phyloP scores from a whole-genome alignment of 257 asterid genomes.

The Primulina tabacum region DNA sequence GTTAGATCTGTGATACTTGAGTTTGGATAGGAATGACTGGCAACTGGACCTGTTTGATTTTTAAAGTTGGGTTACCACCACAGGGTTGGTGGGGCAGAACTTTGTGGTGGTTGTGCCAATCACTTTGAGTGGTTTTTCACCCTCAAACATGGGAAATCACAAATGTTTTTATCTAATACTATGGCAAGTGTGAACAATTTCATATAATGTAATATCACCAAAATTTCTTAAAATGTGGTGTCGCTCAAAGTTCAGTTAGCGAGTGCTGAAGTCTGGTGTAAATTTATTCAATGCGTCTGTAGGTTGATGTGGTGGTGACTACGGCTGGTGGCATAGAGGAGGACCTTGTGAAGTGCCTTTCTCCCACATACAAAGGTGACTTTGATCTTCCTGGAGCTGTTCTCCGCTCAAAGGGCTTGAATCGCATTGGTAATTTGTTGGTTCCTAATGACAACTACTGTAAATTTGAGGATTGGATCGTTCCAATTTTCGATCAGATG shows the following conservation, averaged over 20 bases:
- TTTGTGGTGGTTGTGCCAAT: not conserved
- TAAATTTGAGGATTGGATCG: slow-evolving; percentile 94
- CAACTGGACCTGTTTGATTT: not conserved
- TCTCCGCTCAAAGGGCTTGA: slow-evolving; percentile 84
- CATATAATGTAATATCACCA: not conserved
- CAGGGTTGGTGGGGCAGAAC: not conserved
- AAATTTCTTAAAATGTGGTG: not conserved
- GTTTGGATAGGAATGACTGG: not conserved
- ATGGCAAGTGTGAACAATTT: no score
- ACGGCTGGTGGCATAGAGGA: slow-evolving; percentile 99
- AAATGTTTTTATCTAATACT: no score
- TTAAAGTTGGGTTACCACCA: not conserved
- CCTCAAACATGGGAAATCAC: no score
- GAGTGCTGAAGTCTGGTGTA: not conserved
- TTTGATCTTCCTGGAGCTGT: slow-evolving; percentile 79
- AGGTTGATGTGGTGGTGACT: slow-evolving; percentile 92
- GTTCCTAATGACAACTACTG: slow-evolving; percentile 95
- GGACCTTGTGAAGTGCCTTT: slow-evolving; percentile 94
- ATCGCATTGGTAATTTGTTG: slow-evolving; percentile 88
- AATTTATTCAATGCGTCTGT: slow-evolving; percentile 24
- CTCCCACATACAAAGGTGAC: slow-evolving; percentile 81
- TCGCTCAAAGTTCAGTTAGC: not conserved
- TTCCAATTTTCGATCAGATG: slow-evolving; percentile 87
- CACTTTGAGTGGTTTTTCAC: not conserved
- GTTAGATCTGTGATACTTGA: no score